Evolutionary conservation across 2,329 filamentous ascomycete genomes (phyloP).

Genomic region (Ophiostoma fasciatum): DNA sequence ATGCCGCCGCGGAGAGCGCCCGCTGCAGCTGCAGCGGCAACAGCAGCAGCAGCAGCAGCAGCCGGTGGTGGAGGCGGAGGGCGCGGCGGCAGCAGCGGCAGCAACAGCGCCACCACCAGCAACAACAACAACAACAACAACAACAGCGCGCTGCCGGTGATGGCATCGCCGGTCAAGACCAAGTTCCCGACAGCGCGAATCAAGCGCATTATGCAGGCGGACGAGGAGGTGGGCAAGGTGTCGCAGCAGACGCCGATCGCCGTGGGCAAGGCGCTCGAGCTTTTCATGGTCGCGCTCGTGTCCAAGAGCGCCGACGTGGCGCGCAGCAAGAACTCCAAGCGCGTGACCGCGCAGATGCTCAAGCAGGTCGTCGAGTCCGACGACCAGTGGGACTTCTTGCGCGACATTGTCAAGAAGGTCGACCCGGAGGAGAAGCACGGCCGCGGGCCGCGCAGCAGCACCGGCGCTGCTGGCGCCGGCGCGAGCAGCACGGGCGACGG

Average conservation of each 20-base stretch:
- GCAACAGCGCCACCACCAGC: not conserved
- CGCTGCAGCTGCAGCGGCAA: not conserved
- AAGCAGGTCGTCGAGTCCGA: conserved; percentile 81
- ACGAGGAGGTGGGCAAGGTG: conserved; percentile 96
- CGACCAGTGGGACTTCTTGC: conserved; percentile 86
- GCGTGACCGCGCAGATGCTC: conserved; percentile 78
- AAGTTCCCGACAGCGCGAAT: conserved; percentile 96
- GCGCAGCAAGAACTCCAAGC: conserved; percentile 67
- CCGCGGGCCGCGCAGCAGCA: conserved; percentile 32
- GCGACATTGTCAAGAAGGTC: conserved; percentile 79
- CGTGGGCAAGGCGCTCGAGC: conserved; percentile 85
- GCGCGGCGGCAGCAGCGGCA: conserved; percentile 3
- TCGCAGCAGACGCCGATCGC: conserved; percentile 94
- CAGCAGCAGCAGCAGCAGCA: not conserved
- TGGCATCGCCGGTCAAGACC: conserved; percentile 65
- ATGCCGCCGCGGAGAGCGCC: conserved; percentile 11
- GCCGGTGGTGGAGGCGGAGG: not conserved
- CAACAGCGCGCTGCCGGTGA: conserved; percentile 22
- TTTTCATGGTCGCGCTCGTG: conserved; percentile 95
- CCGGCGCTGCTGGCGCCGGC: conserved; percentile 28
- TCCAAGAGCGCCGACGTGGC: conserved; percentile 78
- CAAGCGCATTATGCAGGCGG: conserved; percentile 98
- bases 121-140: no score
- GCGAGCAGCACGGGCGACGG: not conserved
- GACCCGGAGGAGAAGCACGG: conserved; percentile 38